Evolutionary conservation across 1,284 basidiomycete genomes (phyloP), one percentile per base, ranked within the genome.

Genomic region (Apiotrichum gracile): DNA sequence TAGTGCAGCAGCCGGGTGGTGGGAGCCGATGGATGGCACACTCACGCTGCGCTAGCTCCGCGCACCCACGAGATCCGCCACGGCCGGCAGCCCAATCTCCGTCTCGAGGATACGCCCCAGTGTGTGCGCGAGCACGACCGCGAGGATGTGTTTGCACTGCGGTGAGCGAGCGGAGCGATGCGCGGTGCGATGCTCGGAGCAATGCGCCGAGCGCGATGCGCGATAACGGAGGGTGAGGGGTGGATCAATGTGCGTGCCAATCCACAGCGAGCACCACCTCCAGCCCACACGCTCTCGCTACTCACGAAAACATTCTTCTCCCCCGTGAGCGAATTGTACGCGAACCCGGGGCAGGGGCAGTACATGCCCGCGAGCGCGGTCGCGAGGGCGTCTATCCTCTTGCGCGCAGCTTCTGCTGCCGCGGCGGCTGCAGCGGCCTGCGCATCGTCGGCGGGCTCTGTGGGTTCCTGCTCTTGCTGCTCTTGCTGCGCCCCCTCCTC

Each of bases 81-180:
- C 66, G 10, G 59, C 63, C 1, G 52, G 31, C 17, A 69, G 29
- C 13, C 35, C 50, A 24, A 66, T 65, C 4, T 61, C 53, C 1
- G 69, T 60, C 27, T 55, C 51, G 9, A 70, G 53, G 24, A 61
- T 56, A 41, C 54, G 56, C 21, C 60, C 64, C 33, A 63, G 57
- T 21, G 62, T 59, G 51, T 62, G 49, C 7, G 66, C 69, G 26
- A 72, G 57, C 16, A 70, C 38, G 8, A 69, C 63, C 0, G 69
- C 68, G 14, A 73, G 57, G 9, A 72, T 54, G 42, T 73, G 71
- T 48, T 73, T 73, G 61, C 71, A 73, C 71, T 73, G 57, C 6
- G 5, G 14, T 24, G 14, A 33, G 31, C 37, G 33, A 21, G 10
- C n/a, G n/a, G n/a, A n/a, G 19, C n/a, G 37, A 3, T 10, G 34